These are phyloP conservation scores for Sophora flavescens DNA, from an alignment of 306 rosid genomes.

Conservation along the genomic window DNA sequence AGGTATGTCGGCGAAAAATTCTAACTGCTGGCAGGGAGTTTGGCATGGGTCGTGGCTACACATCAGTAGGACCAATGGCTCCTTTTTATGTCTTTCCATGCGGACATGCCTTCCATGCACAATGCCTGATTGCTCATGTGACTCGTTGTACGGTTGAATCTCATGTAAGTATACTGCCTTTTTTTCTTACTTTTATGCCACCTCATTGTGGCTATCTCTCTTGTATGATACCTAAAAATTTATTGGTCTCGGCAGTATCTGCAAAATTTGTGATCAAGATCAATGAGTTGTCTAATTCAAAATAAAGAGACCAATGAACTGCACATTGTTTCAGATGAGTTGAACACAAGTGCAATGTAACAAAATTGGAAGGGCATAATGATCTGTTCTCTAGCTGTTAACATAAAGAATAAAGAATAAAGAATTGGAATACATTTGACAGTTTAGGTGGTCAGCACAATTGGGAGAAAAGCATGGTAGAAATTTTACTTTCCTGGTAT, in stretches of 20 bases:
- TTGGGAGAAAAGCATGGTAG: slow-evolving; percentile 6
- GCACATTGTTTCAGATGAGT: slow-evolving; percentile 26
- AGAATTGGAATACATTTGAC: slow-evolving; percentile 13
- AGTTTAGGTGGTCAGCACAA: not conserved
- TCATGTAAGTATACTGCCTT: slow-evolving; percentile 61
- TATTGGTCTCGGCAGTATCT: slow-evolving; percentile 26
- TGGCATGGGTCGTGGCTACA: slow-evolving; percentile 71
- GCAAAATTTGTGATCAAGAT: slow-evolving; percentile 10
- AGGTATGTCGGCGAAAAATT: slow-evolving; percentile 88
- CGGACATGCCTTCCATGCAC: slow-evolving; percentile 91
- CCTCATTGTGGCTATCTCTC: slow-evolving; percentile 23
- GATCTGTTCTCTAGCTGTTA: slow-evolving; percentile 24
- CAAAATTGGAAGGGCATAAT: slow-evolving; percentile 25
- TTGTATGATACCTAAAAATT: slow-evolving; percentile 26
- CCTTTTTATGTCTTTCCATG: slow-evolving; percentile 98
- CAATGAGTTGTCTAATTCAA: slow-evolving; percentile 5
- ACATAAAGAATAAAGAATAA: slow-evolving; percentile 7
- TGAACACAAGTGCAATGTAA: slow-evolving; percentile 19
- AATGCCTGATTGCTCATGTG: slow-evolving; percentile 91
- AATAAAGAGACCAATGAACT: slow-evolving; percentile 18
- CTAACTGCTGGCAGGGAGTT: slow-evolving; percentile 78
- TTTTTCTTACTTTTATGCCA: slow-evolving; percentile 19
- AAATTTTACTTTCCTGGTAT: not conserved
- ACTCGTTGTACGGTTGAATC: slow-evolving; percentile 81
- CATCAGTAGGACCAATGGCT: slow-evolving; percentile 89